phyloP scores from a whole-genome alignment of 1,284 basidiomycete species.

The Caloboletus inedulis region DNA sequence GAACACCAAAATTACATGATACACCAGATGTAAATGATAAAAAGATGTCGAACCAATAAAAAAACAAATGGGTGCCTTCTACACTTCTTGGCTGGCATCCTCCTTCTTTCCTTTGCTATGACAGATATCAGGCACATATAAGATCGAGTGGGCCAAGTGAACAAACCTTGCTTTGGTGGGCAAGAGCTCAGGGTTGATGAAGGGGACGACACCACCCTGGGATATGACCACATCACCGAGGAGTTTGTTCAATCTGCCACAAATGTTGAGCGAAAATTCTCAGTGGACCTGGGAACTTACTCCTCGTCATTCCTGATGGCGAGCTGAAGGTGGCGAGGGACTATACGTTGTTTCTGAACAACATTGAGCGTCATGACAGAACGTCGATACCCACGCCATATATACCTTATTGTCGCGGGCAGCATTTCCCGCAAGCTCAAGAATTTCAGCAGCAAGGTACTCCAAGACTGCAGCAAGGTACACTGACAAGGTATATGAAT shows the following conservation, averaged over 20 bases:
- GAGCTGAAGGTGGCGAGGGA: slow-evolving; percentile 86
- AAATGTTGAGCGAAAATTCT: slow-evolving; percentile 5
- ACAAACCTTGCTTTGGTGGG: slow-evolving; percentile 44
- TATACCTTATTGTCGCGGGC: slow-evolving; percentile 73
- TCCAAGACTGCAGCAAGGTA: slow-evolving; percentile 78
- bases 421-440: slow-evolving; percentile 87
- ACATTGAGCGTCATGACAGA: not conserved
- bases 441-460: slow-evolving; percentile 86
- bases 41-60: slow-evolving; percentile 21
- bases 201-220: slow-evolving; percentile 88
- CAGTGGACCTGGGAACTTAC: slow-evolving; percentile 41
- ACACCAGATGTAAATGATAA: slow-evolving; percentile 33
- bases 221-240: slow-evolving; percentile 86
- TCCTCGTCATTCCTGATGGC: slow-evolving; percentile 89
- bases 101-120: slow-evolving; percentile 36
- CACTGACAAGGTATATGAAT: slow-evolving; percentile 41
- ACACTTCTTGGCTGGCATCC: slow-evolving; percentile 33
- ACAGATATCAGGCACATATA: not conserved
- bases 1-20: slow-evolving; percentile 24
- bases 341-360: slow-evolving; percentile 78
- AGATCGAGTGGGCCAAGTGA: not conserved
- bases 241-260: slow-evolving; percentile 62
- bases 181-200: slow-evolving; percentile 51
- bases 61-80: slow-evolving; percentile 13
- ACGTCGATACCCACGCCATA: not conserved